Evolutionary conservation across 805 yeast genomes (phyloP).

Genomic region (Candida morakotiae): DNA sequence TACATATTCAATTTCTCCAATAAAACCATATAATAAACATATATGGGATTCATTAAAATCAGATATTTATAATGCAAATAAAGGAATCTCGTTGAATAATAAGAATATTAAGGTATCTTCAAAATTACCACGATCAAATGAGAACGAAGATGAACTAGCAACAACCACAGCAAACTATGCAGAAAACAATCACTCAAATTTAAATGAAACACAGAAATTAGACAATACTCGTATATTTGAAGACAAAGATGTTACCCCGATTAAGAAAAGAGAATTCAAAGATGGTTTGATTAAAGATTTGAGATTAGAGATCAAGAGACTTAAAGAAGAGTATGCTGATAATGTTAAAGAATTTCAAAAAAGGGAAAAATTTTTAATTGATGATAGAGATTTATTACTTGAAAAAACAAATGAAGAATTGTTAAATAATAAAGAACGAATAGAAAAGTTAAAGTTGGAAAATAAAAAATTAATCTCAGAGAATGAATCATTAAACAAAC

Average conservation of each 20-base stretch:
- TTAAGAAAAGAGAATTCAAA: neutral
- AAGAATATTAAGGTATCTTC: neutral
- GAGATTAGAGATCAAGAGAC: neutral
- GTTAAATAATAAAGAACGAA: neutral
- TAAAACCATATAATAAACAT: neutral
- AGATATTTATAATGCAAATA: neutral
- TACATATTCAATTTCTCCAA: neutral
- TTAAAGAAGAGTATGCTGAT: neutral
- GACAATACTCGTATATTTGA: neutral
- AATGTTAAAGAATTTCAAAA: conserved; percentile 1
- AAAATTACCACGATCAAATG: neutral
- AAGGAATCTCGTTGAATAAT: neutral
- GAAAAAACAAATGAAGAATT: neutral
- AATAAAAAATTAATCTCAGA: neutral
- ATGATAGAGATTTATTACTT: neutral
- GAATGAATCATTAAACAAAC: neutral
- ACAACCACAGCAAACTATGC: no score
- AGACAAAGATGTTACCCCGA: neutral
- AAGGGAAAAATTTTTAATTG: conserved; percentile 1
- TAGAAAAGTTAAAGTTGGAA: neutral
- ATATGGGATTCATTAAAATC: neutral
- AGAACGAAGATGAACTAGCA: neutral
- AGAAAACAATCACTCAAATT: no score
- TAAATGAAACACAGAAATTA: no score
- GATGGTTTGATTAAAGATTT: neutral